Conservation (phyloP, 129 eudicot species). For the Centrapalus pauciflorus region DNA sequence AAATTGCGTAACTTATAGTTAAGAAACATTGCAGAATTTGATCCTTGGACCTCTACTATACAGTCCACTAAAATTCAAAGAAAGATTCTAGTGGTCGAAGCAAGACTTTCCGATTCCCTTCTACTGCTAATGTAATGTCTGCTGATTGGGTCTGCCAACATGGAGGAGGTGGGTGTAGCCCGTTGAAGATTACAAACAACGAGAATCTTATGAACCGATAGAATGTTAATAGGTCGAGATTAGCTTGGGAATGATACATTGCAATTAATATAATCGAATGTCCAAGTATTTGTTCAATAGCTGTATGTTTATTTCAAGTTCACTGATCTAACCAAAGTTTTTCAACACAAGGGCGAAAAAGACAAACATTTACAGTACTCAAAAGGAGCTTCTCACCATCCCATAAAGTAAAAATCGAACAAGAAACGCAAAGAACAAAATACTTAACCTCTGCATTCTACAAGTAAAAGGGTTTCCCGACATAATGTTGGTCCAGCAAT, state of each 20-base stretch:
- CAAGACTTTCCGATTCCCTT: too few species aligned
- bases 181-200: too few species aligned
- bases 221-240: background rate
- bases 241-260: constrained; percentile 11
- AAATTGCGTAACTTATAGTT: too few species aligned
- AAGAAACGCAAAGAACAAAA: constrained; percentile 28
- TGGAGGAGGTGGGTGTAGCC: too few species aligned
- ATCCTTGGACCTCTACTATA: too few species aligned
- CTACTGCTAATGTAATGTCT: too few species aligned
- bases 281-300: constrained; percentile 21
- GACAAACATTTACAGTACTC: constrained; percentile 40
- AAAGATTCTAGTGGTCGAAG: too few species aligned
- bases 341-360: constrained; percentile 23
- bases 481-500: constrained; percentile 18
- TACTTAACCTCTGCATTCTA: constrained; percentile 46
- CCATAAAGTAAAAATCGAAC: constrained; percentile 22
- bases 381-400: constrained; percentile 26
- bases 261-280: constrained; percentile 16
- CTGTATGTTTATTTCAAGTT: constrained; percentile 32
- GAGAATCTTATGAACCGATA: background rate
- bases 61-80: too few species aligned
- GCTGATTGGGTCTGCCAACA: too few species aligned
- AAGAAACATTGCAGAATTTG: too few species aligned
- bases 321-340: constrained; percentile 20
- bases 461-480: constrained; percentile 35